Conservation (phyloP, 805 yeast species). For the Cyberlindnera americana region DNA sequence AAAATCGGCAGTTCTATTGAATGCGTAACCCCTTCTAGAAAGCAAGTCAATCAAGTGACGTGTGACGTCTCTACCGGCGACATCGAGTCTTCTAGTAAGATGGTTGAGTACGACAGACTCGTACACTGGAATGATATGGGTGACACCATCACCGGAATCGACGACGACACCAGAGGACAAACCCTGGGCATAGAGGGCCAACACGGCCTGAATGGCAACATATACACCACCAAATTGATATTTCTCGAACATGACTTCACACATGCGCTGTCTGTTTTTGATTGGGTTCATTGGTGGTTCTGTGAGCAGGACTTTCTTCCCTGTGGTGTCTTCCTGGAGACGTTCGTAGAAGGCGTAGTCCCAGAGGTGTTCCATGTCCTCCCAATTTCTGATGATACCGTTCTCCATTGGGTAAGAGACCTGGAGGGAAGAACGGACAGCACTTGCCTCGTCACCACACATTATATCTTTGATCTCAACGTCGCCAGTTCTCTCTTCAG, state of each 20-base stretch:
- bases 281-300: slow-evolving; percentile 98
- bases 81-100: slow-evolving; percentile 86
- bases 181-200: slow-evolving; percentile 96
- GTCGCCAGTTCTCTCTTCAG: slow-evolving; percentile 82
- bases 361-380: slow-evolving; percentile 98
- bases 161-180: slow-evolving; percentile 96
- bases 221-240: slow-evolving; percentile 90
- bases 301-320: slow-evolving; percentile 80
- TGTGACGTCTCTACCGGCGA: slow-evolving; percentile 99
- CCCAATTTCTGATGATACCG: slow-evolving; percentile 97
- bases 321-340: slow-evolving; percentile 76
- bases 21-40: slow-evolving; percentile 95
- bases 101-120: slow-evolving; percentile 96
- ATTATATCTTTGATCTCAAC: slow-evolving; percentile 89
- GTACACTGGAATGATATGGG: slow-evolving; percentile 97
- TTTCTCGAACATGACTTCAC: slow-evolving; percentile 88
- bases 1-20: slow-evolving; percentile 97
- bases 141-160: slow-evolving; percentile 98
- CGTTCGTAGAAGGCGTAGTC: slow-evolving; percentile 93
- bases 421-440: slow-evolving; percentile 84
- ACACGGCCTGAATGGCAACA: slow-evolving; percentile 96
- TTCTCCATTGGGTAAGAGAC: slow-evolving; percentile 98
- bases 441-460: slow-evolving; percentile 96
- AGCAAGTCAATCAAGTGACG: slow-evolving; percentile 86
- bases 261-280: slow-evolving; percentile 86